phyloP scores from a whole-genome alignment of 148 eudicot genomes.

The Cornus controversa region DNA sequence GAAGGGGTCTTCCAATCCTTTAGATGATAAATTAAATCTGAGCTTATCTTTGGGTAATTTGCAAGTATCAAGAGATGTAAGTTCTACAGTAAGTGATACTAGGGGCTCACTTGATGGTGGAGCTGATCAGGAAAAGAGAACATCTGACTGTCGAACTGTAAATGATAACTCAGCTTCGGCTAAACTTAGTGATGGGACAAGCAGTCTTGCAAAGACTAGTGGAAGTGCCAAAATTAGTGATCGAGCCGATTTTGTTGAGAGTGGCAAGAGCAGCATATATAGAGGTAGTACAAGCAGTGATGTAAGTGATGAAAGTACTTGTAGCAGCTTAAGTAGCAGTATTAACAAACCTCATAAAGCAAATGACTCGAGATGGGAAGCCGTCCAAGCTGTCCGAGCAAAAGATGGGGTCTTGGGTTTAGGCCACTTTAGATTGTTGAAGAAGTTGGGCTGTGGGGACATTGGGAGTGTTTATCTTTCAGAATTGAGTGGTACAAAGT shows the following conservation, averaged over 20 bases:
- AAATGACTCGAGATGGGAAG: slow-evolving; percentile 90
- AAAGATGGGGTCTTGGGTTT: slow-evolving; percentile 76
- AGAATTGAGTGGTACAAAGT: slow-evolving; percentile 79
- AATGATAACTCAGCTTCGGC: slow-evolving; percentile 45
- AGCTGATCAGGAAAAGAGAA: slow-evolving; percentile 45
- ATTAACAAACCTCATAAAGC: slow-evolving; percentile 84
- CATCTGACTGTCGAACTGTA: slow-evolving; percentile 32
- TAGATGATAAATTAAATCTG: slow-evolving; percentile 49
- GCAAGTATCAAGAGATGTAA: slow-evolving; percentile 15
- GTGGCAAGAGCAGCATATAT: slow-evolving; percentile 74
- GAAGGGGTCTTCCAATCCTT: slow-evolving; percentile 28
- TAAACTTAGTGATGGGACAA: slow-evolving; percentile 61
- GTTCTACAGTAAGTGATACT: slow-evolving; percentile 14
- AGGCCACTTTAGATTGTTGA: slow-evolving; percentile 77
- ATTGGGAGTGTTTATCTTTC: slow-evolving; percentile 94
- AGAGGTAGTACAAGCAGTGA: slow-evolving; percentile 84
- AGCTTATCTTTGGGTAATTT: slow-evolving; percentile 39
- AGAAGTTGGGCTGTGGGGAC: slow-evolving; percentile 93
- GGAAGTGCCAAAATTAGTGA: slow-evolving; percentile 75
- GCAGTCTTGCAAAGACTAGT: slow-evolving; percentile 61
- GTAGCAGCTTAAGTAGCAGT: slow-evolving; percentile 84
- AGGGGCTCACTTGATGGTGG: slow-evolving; percentile 31
- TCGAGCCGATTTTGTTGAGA: slow-evolving; percentile 59
- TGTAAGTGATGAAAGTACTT: slow-evolving; percentile 77
- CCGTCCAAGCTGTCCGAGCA: slow-evolving; percentile 73